Base-by-base conservation (phyloP, 768 basidiomycete genomes). In the Calocybe gangraenosa region DNA sequence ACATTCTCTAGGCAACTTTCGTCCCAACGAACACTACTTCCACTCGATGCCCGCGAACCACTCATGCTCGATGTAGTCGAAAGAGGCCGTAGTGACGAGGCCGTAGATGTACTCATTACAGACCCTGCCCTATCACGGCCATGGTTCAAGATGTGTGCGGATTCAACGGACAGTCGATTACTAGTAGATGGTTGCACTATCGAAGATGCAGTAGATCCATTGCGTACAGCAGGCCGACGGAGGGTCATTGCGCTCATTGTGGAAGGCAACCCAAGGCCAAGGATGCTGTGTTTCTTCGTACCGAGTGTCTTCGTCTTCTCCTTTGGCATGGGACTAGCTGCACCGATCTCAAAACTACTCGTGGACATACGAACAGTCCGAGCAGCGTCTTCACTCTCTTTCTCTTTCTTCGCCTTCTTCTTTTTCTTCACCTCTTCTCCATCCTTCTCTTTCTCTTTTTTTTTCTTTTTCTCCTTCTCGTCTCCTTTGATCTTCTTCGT, bases 261-360 rank as follows among this genome's bases (percentile, higher is more conserved):
- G 1, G 79, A 78, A 0, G 84, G 83, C 13, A 84, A 51, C 0
- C 82, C 82, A 2, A 86, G 61, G 0, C 80, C 84, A 8, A 87
- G 66, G 41, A 82, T 78, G 23, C 76, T 77, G 25, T 71, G 68
- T 56, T 82, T 85, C 74, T 79, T 82, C 57, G 71, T 74, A 0
- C 69, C 69, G 0, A 76, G 67, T 2, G 71, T 68, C 21, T 67
- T 69, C 1, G 60, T 46, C n/a, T 52, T 58, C 2, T 52, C 60
- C 19, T 52, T 54, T 17, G 66, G 65, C 63, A 66, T 7, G 67
- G 63, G 41, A 65, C 74, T 51, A 77, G 68, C 3, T 69, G 47
- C 64, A n/a, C 85, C 85, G 0, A 76, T 75, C 57, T 87, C 86
- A 53, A 87, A 87, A 54, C 78, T 81, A 59, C 79, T 79, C 2